These are phyloP conservation scores for Yamadazyma mexicana DNA, from an alignment of 1,139 yeast species.

Conservation along the genomic window DNA sequence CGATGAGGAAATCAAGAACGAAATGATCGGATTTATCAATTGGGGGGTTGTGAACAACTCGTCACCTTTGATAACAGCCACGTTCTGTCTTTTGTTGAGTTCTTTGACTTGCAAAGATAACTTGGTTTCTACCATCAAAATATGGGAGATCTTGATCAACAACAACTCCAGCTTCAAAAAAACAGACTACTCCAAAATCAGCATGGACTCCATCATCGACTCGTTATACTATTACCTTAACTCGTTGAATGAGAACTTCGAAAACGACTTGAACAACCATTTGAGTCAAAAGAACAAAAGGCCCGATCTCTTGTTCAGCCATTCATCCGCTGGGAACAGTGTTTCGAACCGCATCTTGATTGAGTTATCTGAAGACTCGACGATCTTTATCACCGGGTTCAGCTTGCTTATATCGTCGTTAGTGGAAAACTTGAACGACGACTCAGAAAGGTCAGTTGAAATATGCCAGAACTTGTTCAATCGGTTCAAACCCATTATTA, in stretches of 20 bases:
- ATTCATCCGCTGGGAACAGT: slow-evolving; percentile 15
- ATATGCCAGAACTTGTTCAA: slow-evolving; percentile 32
- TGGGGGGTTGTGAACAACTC: slow-evolving; percentile 87
- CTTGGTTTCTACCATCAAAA: slow-evolving; percentile 38
- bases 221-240: slow-evolving; percentile 57
- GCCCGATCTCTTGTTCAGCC: slow-evolving; percentile 36
- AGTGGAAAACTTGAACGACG: slow-evolving; percentile 29
- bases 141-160: slow-evolving; percentile 44
- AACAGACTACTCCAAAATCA: slow-evolving; percentile 46
- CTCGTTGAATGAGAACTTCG: slow-evolving; percentile 47
- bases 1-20: slow-evolving; percentile 48
- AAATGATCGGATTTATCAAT: slow-evolving; percentile 67
- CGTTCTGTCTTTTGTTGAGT: slow-evolving; percentile 77
- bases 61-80: slow-evolving; percentile 78
- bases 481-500: slow-evolving; percentile 37
- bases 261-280: slow-evolving; percentile 34
- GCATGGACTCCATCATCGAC: slow-evolving; percentile 61
- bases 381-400: slow-evolving; percentile 75
- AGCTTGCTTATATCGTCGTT: slow-evolving; percentile 44
- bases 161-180: slow-evolving; percentile 30
- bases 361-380: slow-evolving; percentile 78
- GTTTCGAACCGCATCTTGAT: slow-evolving; percentile 28
- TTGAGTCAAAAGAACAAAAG: slow-evolving; percentile 34
- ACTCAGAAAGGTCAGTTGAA: slow-evolving; percentile 26
- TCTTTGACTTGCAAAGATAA: slow-evolving; percentile 66